phyloP scores from a whole-genome alignment of 2,329 filamentous ascomycete species.

The Clarireedia paspali region DNA sequence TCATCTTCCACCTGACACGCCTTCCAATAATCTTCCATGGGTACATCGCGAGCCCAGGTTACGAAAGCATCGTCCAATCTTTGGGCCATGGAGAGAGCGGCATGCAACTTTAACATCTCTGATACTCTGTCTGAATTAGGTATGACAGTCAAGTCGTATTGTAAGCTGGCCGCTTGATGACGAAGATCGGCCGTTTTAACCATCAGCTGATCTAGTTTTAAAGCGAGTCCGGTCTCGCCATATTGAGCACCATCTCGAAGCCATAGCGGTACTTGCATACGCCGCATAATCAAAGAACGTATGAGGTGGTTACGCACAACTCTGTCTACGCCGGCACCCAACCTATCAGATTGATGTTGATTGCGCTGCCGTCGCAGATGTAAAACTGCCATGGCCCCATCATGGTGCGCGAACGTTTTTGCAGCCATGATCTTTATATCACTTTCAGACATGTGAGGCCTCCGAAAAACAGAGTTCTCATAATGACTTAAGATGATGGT shows the following conservation, averaged over 20 bases:
- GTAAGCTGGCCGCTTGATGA: neutral
- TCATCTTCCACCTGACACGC: neutral
- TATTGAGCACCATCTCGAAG: neutral
- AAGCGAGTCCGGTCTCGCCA: conserved; percentile 4
- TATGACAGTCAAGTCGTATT: neutral
- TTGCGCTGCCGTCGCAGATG: neutral
- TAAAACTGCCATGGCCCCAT: conserved; percentile 4
- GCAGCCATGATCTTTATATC: conserved; percentile 1
- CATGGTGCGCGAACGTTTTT: conserved; percentile 6
- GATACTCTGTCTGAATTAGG: neutral
- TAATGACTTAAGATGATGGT: conserved; percentile 12
- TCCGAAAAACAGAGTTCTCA: conserved; percentile 1
- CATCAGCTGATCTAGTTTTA: conserved; percentile 5
- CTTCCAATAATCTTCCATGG: conserved; percentile 6
- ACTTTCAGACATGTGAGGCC: neutral
- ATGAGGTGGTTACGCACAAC: neutral
- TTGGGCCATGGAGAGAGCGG: conserved; percentile 2
- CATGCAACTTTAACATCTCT: neutral
- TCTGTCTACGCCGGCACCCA: neutral
- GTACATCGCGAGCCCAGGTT: conserved; percentile 6
- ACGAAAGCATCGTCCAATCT: conserved; percentile 5
- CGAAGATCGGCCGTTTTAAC: conserved; percentile 1
- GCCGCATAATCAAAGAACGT: neutral
- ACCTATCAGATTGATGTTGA: neutral
- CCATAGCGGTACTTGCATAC: neutral